Base-by-base conservation (phyloP, 805 yeast genomes). In the Teunomyces pallodes region DNA sequence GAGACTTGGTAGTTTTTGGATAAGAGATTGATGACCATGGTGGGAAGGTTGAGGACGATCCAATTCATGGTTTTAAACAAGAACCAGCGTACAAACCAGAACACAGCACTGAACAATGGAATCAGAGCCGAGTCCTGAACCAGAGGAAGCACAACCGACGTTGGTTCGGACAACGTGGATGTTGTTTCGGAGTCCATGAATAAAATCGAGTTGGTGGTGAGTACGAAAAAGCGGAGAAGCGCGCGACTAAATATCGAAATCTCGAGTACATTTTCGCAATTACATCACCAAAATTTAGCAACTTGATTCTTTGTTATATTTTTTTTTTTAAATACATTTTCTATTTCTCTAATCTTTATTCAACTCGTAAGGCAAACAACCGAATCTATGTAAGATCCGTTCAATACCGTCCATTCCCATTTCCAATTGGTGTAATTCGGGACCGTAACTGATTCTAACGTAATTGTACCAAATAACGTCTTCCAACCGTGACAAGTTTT, bases 341-440 rank as follows among this genome's bases (percentile, higher is more conserved):
- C 24, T 20, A 4, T 20, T 20, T 20, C 5, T 20, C 24, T 20
- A 20, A 20, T 20, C 24, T 20, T 36, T 10, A 12, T 12, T 38
- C 7, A 38, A 38, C 26, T 57, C 59, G 42, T 67, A 65, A 12
- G 78, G 78, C 32, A 76, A 61, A 49, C 77, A 74, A 17, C 65
- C 66, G 54, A 73, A 76, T 48, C 76, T 65, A 9, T 60, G 50
- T 54, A 77, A 64, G 24, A 81, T 77, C 12, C 72, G 56, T 55
- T 81, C 83, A 46, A 81, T 80, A 5, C 83, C 82, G 55, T 81
- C 84, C 84, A 81, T 80, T 20, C 85, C 86, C 53, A 65, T 63
- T 40, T 67, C 79, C 54, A 80, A 63, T 33, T 73, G 72, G 20
- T 70, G 72, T 53, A 79, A 51, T 47, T 80, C 84, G 3, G 86